phyloP scores from a whole-genome alignment of 768 basidiomycete genomes.

The Rhizopogon vinicolor region DNA sequence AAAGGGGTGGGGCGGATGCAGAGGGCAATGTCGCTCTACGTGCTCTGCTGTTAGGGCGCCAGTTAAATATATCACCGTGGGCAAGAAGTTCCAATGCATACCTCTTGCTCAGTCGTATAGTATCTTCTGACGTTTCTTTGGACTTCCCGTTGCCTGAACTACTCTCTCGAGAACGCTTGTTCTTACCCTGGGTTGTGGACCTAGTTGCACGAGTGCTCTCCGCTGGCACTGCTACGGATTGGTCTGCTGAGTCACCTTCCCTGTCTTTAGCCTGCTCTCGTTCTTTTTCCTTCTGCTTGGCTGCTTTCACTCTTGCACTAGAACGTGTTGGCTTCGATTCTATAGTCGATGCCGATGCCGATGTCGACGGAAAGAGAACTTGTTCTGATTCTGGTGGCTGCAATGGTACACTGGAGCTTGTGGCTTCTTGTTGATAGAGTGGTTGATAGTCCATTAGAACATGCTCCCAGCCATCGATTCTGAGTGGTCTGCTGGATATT shows the following conservation, averaged over 20 bases:
- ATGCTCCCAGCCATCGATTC: constrained; percentile 84
- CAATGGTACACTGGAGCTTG: constrained; percentile 53
- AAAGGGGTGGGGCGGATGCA: constrained; percentile 39
- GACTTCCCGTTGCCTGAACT: constrained; percentile 55
- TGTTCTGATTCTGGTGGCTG: constrained; percentile 39
- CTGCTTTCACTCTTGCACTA: constrained; percentile 72
- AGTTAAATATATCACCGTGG: constrained; percentile 18
- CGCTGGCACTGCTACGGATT: constrained; percentile 31
- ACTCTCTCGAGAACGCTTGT: constrained; percentile 49
- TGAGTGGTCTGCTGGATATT: constrained; percentile 11
- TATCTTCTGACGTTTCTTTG: constrained; percentile 54
- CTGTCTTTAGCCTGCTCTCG: constrained; percentile 51
- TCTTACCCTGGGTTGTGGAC: constrained; percentile 32
- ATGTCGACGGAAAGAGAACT: constrained; percentile 29
- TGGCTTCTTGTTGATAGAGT: constrained; percentile 66
- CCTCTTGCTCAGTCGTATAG: constrained; percentile 56
- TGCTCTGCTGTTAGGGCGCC: constrained; percentile 40
- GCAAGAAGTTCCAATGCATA: constrained; percentile 29
- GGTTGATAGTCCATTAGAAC: constrained; percentile 90
- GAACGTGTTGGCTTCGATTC: constrained; percentile 62
- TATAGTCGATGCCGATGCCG: constrained; percentile 31
- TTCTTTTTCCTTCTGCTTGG: constrained; percentile 60
- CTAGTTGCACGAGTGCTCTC: constrained; percentile 41
- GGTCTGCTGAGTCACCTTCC: constrained; percentile 46
- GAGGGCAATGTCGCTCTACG: constrained; percentile 51